Evolutionary conservation across 805 yeast species (phyloP), one percentile per base, ranked within the genome.

Genomic region (Candida vartiovaarae): DNA sequence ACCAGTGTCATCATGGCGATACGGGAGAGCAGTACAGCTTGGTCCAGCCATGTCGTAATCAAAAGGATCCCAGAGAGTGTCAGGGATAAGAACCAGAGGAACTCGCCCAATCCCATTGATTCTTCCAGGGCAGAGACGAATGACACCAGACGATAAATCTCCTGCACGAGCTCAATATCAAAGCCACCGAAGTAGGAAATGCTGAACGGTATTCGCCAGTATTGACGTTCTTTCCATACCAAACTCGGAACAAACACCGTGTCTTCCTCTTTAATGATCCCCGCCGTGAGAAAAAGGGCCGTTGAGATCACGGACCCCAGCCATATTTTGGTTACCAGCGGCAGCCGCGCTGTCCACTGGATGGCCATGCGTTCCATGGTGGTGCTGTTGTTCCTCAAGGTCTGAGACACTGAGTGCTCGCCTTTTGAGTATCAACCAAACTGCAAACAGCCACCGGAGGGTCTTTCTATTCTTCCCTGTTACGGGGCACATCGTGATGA

Each of bases 271-370:
- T n/a, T n/a, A 3, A 55, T 25, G 3, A 46, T 33, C 8, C 49
- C 45, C 1, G 44, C 26, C 26, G 47, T 40, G 11, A 55, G 36
- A 2, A 53, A 39, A 5, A 48, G 26, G 0, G 61, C 49, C 3
- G 48, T 40, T 3, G 36, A 30, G 4, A 51, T 6, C 5, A 48
- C 35, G 2, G 47, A 39, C 1, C 41, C 39, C 2, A 42, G 29
- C 60, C 59, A 55, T 15, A 43, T 24, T 34, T 52, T 45, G 2
- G 61, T 57, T 3, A 50, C 51, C 4, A 44, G 23, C 4, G 61
- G 60, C 25, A 53, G 32, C 8, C 39, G 44, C 2, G 25, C 41
- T 6, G 44, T 41, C 51, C 53, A 48, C 6, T 54, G 51, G 25
- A 52, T 20, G 2, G 47, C 44, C 15, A 54, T 46, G 23, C 56